Evolutionary conservation across 1,284 basidiomycete genomes (phyloP), one percentile per base, ranked within the genome.

Genomic region (Puccinia triticina): DNA sequence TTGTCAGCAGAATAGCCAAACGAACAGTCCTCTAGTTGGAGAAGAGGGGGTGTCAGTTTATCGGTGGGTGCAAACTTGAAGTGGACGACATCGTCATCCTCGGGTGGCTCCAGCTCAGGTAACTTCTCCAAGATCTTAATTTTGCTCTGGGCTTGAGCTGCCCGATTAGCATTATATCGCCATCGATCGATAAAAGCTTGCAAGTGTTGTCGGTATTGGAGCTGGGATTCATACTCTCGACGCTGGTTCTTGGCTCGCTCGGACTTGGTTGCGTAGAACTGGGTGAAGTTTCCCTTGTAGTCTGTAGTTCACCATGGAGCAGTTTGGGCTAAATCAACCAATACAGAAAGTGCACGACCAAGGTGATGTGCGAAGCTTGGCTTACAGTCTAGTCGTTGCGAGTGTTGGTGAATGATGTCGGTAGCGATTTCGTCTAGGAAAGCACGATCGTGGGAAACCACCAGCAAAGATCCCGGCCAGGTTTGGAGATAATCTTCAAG

Each of bases 81-180:
- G 67, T 71, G 71, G 14, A 78, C 73, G 10, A 71, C 57, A 72
- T 77, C 64, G 43, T 81, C 87, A 64, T 86, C 90, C 88, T 96
- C 95, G 5, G 96, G 96, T 53, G 95, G 94, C 86, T 96, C 91
- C 73, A 98, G 89, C 84, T 96, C 94, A 5, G 96, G 97, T 53
- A 99, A 89, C 91, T 98, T 98, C 87, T 99, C 97, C 74, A 99
- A 89, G 84, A 98, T 96, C 88, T 99, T 99, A 88, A 99, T 98
- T 88, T 95, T 96, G 85, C 92, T 94, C 87, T 98, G 96, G 43
- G 96, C 95, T 88, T 98, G 95, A 1, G 94, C 91, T 83, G 94
- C 94, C 91, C 86, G 83, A 74, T 84, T 84, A 23, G 84, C 86
- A 85, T 96, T 95, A 88, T 97, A 97, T 84, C 95, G 90, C 95